phyloP scores from a whole-genome alignment of 1,139 yeast genomes.

The Blastobotrys illinoisensis region DNA sequence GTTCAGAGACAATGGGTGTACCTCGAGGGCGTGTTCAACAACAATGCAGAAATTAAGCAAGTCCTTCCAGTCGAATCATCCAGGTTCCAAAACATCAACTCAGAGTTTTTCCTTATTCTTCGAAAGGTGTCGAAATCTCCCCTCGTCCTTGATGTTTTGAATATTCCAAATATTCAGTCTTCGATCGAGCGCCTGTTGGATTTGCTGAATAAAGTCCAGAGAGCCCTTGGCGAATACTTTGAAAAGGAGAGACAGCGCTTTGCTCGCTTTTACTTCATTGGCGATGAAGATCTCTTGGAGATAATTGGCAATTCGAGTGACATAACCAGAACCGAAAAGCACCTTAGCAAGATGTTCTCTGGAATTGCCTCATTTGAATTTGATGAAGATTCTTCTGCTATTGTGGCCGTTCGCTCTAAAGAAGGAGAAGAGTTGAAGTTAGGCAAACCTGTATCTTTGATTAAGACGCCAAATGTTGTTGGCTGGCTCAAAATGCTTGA shows the following conservation, averaged over 20 bases:
- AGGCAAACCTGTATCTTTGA: slow-evolving; percentile 41
- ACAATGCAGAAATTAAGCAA: slow-evolving; percentile 52
- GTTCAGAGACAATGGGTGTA: slow-evolving; percentile 90
- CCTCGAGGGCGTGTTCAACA: slow-evolving; percentile 66
- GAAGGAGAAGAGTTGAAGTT: slow-evolving; percentile 59
- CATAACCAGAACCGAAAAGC: slow-evolving; percentile 48
- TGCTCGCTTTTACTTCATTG: slow-evolving; percentile 82
- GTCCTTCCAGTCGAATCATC: slow-evolving; percentile 67
- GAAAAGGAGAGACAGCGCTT: slow-evolving; percentile 74
- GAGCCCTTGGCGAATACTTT: slow-evolving; percentile 69
- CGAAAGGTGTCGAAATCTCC: slow-evolving; percentile 48
- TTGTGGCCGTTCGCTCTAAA: slow-evolving; percentile 50
- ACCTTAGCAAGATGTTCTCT: slow-evolving; percentile 65
- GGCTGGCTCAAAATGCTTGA: slow-evolving; percentile 68
- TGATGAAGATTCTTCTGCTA: slow-evolving; percentile 36
- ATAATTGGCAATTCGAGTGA: slow-evolving; percentile 65
- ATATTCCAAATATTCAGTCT: slow-evolving; percentile 46
- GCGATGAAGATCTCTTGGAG: slow-evolving; percentile 85
- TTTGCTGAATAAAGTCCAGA: slow-evolving; percentile 52
- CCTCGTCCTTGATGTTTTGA: slow-evolving; percentile 52
- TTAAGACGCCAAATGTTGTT: slow-evolving; percentile 42
- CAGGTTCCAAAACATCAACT: slow-evolving; percentile 59
- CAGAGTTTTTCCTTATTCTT: slow-evolving; percentile 52
- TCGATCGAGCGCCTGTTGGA: slow-evolving; percentile 51
- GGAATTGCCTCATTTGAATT: slow-evolving; percentile 50